phyloP scores from a whole-genome alignment of 2,329 filamentous ascomycete species.

The Colletotrichum tofieldiae region DNA sequence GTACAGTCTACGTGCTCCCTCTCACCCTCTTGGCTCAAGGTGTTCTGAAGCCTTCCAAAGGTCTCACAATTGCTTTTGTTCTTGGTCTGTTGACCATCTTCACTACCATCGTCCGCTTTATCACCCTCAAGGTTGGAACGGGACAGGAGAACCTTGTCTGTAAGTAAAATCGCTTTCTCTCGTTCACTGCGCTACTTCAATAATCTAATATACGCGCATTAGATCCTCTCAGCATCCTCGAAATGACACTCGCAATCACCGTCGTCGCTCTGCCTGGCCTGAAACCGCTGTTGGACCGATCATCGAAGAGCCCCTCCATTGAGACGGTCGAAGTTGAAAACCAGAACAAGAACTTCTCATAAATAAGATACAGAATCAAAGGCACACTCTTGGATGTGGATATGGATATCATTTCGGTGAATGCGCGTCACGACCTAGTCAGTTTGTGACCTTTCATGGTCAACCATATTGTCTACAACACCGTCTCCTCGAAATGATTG shows the following conservation, averaged over 20 bases:
- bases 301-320: slow-evolving; percentile 28
- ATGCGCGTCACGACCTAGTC: not conserved
- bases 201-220: not conserved
- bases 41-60: slow-evolving; percentile 44
- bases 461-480: too few relatives aligned
- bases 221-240: slow-evolving; percentile 46
- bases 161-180: slow-evolving; percentile 31
- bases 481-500: too few relatives aligned
- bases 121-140: slow-evolving; percentile 46
- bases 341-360: slow-evolving; percentile 33
- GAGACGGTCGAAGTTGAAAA: slow-evolving; percentile 32
- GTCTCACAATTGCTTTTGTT: slow-evolving; percentile 46
- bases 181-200: not conserved
- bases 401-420: not conserved
- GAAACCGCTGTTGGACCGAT: slow-evolving; percentile 45
- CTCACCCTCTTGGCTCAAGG: slow-evolving; percentile 50
- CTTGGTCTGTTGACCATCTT: slow-evolving; percentile 48
- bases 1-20: slow-evolving; percentile 52
- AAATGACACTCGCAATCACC: slow-evolving; percentile 46
- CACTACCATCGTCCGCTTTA: slow-evolving; percentile 48
- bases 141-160: slow-evolving; percentile 49
- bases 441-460: too few relatives aligned
- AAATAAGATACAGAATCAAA: not conserved
- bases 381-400: too few relatives aligned
- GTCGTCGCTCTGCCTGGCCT: slow-evolving; percentile 46